Evolutionary conservation across 2,329 filamentous ascomycete species (phyloP).

Genomic region (Shiraia bambusicola): DNA sequence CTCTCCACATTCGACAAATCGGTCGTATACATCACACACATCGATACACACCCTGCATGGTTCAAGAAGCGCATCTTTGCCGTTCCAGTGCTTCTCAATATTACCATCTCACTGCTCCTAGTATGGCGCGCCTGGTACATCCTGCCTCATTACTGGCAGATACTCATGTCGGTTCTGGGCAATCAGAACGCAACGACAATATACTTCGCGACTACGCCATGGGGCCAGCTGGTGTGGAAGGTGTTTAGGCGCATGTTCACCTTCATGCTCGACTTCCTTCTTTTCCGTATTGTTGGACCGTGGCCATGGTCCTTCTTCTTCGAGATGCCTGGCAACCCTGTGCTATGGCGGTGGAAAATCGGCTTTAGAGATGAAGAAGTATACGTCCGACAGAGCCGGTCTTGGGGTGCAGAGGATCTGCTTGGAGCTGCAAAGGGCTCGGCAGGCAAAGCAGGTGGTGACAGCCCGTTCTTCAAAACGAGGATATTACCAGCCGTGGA

Average conservation of each 20-base stretch:
- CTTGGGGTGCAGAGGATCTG: constrained; percentile 66
- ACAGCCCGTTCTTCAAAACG: constrained; percentile 59
- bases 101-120: constrained; percentile 65
- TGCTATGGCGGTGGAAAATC: constrained; percentile 70
- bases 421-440: constrained; percentile 51
- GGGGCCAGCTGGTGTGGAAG: constrained; percentile 58
- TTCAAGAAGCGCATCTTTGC: constrained; percentile 83
- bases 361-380: constrained; percentile 81
- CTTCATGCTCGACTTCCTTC: constrained; percentile 72
- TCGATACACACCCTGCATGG: constrained; percentile 68
- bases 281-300: constrained; percentile 47
- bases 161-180: constrained; percentile 66
- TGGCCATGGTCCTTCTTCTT: constrained; percentile 58
- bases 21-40: constrained; percentile 80
- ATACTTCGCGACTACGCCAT: constrained; percentile 55
- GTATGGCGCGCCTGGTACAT: constrained; percentile 68
- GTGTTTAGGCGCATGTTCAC: constrained; percentile 62
- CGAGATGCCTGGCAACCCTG: constrained; percentile 64
- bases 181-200: constrained; percentile 67
- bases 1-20: constrained; percentile 64
- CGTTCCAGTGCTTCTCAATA: constrained; percentile 76
- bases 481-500: constrained; percentile 70
- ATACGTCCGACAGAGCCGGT: constrained; percentile 74
- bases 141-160: constrained; percentile 69
- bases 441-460: constrained; percentile 51